phyloP scores from a whole-genome alignment of 2,329 filamentous ascomycete genomes.

The Botryosphaeria dothidea region DNA sequence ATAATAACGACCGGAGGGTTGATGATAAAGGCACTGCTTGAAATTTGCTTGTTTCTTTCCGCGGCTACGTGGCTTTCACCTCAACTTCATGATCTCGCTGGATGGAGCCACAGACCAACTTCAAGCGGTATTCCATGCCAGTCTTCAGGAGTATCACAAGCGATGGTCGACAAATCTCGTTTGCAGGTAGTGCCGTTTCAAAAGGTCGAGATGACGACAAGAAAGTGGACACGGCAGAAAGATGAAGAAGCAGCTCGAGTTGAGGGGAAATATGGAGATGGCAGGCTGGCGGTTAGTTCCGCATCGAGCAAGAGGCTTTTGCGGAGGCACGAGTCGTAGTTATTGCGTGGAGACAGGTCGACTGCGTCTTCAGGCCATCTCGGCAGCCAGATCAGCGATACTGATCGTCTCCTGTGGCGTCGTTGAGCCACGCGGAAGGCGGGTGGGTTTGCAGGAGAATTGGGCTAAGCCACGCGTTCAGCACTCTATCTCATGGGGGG shows the following conservation, averaged over 20 bases:
- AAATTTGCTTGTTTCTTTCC: too few species aligned
- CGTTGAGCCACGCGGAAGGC: not conserved
- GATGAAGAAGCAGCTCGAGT: not conserved
- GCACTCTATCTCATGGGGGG: slow-evolving; percentile 2
- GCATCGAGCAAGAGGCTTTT: not conserved
- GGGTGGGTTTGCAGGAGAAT: not conserved
- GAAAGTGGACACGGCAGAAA: not conserved
- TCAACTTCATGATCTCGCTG: too few species aligned
- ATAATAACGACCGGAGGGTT: too few species aligned
- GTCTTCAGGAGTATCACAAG: not conserved
- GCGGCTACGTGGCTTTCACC: too few species aligned
- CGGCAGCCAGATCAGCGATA: not conserved
- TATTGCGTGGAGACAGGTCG: not conserved
- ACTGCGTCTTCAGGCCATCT: not conserved
- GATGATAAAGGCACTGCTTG: too few species aligned
- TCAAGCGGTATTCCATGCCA: not conserved
- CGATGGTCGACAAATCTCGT: not conserved
- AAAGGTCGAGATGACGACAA: not conserved
- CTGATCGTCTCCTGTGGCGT: slow-evolving; percentile 7
- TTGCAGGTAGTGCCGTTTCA: slow-evolving; percentile 4
- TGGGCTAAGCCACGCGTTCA: not conserved
- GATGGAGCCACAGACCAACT: not conserved
- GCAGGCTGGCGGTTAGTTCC: not conserved
- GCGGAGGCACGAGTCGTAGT: too few species aligned
- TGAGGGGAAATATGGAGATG: not conserved